Conservation (phyloP, 228 moss, liverwort and hornwort species). For the Sphagnum magellanicum region DNA sequence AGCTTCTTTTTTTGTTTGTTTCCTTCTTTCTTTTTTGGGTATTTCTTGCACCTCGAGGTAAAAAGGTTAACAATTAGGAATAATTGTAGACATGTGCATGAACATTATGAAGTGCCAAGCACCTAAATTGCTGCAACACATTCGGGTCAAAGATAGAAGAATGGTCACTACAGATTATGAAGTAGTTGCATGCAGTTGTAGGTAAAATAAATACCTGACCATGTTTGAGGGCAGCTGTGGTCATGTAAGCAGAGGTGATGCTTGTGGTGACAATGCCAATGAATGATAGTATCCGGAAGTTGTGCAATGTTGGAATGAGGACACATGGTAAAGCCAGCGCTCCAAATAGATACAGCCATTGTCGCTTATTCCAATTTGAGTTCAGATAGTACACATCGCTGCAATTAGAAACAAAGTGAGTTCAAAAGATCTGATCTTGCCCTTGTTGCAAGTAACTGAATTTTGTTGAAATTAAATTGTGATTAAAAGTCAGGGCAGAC, state of each 20-base stretch:
- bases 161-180: no score
- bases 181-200: no score
- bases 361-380: constrained; percentile 19
- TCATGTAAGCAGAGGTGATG: constrained; percentile 24
- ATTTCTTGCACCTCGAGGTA: no score
- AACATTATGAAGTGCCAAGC: no score
- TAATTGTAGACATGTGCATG: no score
- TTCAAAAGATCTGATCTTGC: not conserved
- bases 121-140: no score
- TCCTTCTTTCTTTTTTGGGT: no score
- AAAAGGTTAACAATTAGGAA: no score
- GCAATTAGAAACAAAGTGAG: not conserved
- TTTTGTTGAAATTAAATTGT: no score
- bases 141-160: not conserved
- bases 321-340: constrained; percentile 16
- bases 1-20: no score
- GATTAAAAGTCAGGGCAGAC: no score
- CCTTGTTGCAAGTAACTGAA: not conserved
- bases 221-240: constrained; percentile 14
- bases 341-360: constrained; percentile 24
- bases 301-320: constrained; percentile 25
- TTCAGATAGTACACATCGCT: constrained; percentile 29
- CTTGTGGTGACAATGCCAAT: constrained; percentile 15
- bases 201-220: constrained; percentile 12
- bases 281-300: constrained; percentile 20